phyloP scores from a whole-genome alignment of 495 filamentous ascomycete genomes.

The Penicillium daleae region DNA sequence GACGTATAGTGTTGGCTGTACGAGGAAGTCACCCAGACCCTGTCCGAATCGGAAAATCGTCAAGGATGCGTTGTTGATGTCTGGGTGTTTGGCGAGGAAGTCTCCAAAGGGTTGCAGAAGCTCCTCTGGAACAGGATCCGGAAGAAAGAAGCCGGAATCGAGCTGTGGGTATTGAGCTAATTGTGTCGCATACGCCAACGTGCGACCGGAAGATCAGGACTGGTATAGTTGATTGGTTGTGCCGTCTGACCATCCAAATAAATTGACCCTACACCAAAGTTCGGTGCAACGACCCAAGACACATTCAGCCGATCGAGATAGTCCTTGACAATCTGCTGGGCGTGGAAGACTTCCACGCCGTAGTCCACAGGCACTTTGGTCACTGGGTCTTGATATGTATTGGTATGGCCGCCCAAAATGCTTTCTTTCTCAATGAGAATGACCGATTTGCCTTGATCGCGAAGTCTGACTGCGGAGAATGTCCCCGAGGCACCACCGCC shows the following conservation, averaged over 20 bases:
- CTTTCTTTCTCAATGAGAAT: slow-evolving; percentile 49
- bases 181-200: slow-evolving; percentile 42
- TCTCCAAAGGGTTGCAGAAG: slow-evolving; percentile 52
- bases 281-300: slow-evolving; percentile 30
- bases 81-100: slow-evolving; percentile 51
- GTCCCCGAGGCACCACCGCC: slow-evolving; percentile 55
- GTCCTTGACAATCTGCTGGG: slow-evolving; percentile 39
- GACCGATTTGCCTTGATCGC: slow-evolving; percentile 41
- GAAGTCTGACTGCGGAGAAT: slow-evolving; percentile 48
- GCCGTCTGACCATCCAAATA: slow-evolving; percentile 42
- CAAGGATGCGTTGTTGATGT: slow-evolving; percentile 29
- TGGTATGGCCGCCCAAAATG: slow-evolving; percentile 51
- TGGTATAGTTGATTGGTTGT: slow-evolving; percentile 45
- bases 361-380: slow-evolving; percentile 47
- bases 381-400: slow-evolving; percentile 49
- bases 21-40: slow-evolving; percentile 44
- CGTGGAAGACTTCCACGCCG: slow-evolving; percentile 47
- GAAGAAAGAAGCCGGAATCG: slow-evolving; percentile 48
- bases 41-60: slow-evolving; percentile 35
- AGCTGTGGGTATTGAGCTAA: slow-evolving; percentile 38
- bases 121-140: slow-evolving; percentile 55
- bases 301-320: slow-evolving; percentile 44
- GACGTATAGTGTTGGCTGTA: slow-evolving; percentile 32
- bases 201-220: slow-evolving; percentile 28
- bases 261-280: slow-evolving; percentile 28